phyloP scores from a whole-genome alignment of 495 filamentous ascomycete genomes.

The Daldinia grandis region DNA sequence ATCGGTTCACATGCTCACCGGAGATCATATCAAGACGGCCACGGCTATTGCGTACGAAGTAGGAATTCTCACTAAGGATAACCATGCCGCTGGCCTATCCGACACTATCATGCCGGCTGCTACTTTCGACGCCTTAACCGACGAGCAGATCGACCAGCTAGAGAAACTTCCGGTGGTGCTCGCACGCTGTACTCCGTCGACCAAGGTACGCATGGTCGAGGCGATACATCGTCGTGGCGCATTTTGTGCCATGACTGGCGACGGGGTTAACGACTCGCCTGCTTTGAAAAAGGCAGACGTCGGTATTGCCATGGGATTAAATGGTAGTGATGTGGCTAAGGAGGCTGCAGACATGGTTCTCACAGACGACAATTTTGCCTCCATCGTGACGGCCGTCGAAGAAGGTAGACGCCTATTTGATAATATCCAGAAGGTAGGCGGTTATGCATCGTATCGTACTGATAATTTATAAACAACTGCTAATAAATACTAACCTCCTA shows the following conservation, averaged over 20 bases:
- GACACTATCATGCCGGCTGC: conserved; percentile 64
- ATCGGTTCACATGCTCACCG: conserved; percentile 71
- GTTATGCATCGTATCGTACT: conserved; percentile 20
- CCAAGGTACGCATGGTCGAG: conserved; percentile 82
- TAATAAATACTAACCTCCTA: conserved; percentile 34
- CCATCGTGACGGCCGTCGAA: conserved; percentile 72
- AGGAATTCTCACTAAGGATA: conserved; percentile 42
- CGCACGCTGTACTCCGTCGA: conserved; percentile 74
- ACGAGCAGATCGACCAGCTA: conserved; percentile 70
- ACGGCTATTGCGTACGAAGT: conserved; percentile 67
- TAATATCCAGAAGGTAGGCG: conserved; percentile 72
- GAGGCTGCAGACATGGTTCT: conserved; percentile 85
- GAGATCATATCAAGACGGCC: conserved; percentile 70
- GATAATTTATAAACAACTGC: not conserved
- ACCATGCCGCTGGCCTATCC: conserved; percentile 51
- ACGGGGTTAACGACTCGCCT: conserved; percentile 88
- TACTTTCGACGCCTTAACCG: conserved; percentile 72
- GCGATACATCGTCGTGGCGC: conserved; percentile 67
- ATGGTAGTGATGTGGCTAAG: conserved; percentile 85
- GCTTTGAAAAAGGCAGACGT: conserved; percentile 83
- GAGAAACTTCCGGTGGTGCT: conserved; percentile 74
- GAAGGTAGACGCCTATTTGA: conserved; percentile 71
- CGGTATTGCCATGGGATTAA: conserved; percentile 83
- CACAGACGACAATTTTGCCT: conserved; percentile 85
- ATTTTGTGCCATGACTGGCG: conserved; percentile 86